Conservation (phyloP, 192 early-diverging fungal genomes). For the Mortierella claussenii region DNA sequence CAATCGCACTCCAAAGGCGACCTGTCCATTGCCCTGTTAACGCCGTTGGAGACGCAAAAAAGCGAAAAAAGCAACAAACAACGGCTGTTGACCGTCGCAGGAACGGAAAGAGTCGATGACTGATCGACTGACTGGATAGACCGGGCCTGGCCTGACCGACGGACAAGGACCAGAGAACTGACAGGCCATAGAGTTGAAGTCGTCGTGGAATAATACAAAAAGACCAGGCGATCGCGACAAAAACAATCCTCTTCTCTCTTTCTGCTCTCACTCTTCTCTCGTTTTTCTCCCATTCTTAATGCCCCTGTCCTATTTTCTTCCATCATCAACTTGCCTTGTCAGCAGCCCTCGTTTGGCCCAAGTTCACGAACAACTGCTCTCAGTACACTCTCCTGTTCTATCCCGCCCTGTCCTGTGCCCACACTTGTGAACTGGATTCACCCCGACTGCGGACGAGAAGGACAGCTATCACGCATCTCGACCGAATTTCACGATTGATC, state of each 20-base stretch:
- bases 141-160: no score
- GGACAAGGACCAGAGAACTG: no score
- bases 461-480: no score
- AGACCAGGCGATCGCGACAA: background rate
- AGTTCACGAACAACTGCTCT: background rate
- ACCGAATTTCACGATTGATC: no score
- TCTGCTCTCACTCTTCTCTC: background rate
- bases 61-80: background rate
- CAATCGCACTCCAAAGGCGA: background rate
- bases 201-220: no score
- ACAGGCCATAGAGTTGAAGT: no score
- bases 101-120: background rate
- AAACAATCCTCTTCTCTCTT: background rate
- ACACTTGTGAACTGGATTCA: background rate
- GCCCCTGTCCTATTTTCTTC: background rate
- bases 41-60: background rate
- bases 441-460: background rate
- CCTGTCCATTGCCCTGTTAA: no score
- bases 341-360: no score
- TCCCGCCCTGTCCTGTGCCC: background rate
- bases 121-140: background rate
- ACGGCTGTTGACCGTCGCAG: background rate
- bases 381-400: background rate
- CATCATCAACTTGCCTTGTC: background rate
- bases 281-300: background rate